Base-by-base conservation (phyloP, 2,329 filamentous ascomycete species). In the Phaeosphaeria sp. region DNA sequence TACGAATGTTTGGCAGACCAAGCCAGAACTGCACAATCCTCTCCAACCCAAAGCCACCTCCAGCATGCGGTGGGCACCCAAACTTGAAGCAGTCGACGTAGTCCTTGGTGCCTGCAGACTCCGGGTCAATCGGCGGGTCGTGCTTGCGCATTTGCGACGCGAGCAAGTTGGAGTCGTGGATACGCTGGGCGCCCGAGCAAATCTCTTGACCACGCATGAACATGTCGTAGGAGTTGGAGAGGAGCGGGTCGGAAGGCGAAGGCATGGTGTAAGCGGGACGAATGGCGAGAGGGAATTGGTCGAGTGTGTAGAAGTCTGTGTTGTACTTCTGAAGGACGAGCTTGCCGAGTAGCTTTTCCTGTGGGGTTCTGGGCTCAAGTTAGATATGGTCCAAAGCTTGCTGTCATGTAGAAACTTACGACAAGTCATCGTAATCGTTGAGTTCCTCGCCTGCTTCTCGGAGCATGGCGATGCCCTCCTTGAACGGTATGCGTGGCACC, bases 261-360 rank as follows among this genome's bases (percentile, higher is more conserved):
- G 91, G 88, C 82, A 94, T 92, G 60, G 94, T 93, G 80, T 97
- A 98, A 80, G 97, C 97, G 5, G 94, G 94, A 27, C 95, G 87
- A 20, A 95, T 91, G 39, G 84, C 83, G 77, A 95, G 88, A 46
- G 95, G 95, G 84, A 97, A 99, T 80, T 98, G 95, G 83, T 98
- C 94, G 62, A 99, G 86, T 21, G 96, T 89, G 81, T 97, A 98
- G 82, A 98, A 98, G 81, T 99, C 95, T 59, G 93, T 95, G 75
- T 90, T 87, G 84, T 90, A 97, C 81, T 97, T 97, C 69, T 91
- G 85, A 56, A 91, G 89, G 65, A 98, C 87, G 48, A 98, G 84
- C 23, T 88, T 89, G 56, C 95, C 95, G 9, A 98, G 88, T n/a
- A 90, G 91, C 80, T 93, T 93, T 77, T 95, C 91, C 73, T 94